Conservation (phyloP, 2,329 filamentous ascomycete genomes). For the Didymella exigua region DNA sequence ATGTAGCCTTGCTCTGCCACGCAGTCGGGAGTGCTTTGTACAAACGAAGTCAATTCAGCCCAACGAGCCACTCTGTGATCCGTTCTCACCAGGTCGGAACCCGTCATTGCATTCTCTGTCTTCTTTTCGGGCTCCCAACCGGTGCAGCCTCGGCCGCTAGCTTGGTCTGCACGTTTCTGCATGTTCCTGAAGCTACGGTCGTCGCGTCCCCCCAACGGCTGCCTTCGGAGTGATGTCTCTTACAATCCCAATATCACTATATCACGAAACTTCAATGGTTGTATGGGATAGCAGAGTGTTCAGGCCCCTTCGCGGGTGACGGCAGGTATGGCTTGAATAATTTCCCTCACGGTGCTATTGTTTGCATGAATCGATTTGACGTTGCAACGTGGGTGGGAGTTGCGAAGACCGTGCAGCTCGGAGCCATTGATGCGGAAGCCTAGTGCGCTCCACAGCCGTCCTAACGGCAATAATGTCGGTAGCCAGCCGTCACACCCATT, state of each 20-base stretch:
- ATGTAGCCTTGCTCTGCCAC: too few species aligned
- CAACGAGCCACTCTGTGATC: background rate
- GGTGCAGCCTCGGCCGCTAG: background rate
- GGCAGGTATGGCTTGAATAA: background rate
- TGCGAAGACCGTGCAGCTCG: background rate
- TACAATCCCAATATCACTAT: background rate
- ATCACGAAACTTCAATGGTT: background rate
- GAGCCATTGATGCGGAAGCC: slow-evolving; percentile 9
- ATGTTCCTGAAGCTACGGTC: background rate
- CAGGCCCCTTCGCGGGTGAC: background rate
- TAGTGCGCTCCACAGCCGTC: slow-evolving; percentile 6
- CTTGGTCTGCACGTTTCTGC: background rate
- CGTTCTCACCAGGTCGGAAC: background rate
- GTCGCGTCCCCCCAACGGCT: background rate
- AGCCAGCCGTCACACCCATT: background rate
- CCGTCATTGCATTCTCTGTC: background rate
- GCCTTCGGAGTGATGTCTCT: background rate
- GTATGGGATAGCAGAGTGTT: background rate
- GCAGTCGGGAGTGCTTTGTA: too few species aligned
- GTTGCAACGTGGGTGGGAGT: background rate
- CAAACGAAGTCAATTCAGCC: background rate
- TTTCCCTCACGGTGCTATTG: background rate
- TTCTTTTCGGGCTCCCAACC: background rate
- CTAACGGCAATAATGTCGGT: background rate
- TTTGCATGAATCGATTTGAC: background rate